Percentiles rank a stretch among this genome's conserved stretches.
Evolutionary conservation across 2,329 filamentous ascomycete genomes (phyloP).

Genomic region (Keithomyces neogunnii): DNA sequence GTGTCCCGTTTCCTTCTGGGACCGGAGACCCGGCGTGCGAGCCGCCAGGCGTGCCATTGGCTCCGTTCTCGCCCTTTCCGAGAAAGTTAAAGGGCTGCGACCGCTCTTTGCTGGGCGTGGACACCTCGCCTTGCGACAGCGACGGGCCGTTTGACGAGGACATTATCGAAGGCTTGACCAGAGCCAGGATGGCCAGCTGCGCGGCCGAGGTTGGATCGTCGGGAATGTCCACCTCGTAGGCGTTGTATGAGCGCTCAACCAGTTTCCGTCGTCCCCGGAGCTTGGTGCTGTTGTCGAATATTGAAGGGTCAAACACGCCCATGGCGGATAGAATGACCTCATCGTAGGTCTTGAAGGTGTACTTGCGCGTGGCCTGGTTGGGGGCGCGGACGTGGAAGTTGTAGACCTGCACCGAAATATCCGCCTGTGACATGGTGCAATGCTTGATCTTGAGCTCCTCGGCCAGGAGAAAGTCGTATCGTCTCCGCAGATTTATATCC

Average conservation of each 20-base stretch:
- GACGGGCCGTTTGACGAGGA: constrained; percentile 35
- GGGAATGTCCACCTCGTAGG: constrained; percentile 78
- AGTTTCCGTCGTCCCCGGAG: constrained; percentile 71
- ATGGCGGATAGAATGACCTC: constrained; percentile 91
- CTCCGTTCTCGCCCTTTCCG: constrained; percentile 56
- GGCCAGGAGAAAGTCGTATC: constrained; percentile 87
- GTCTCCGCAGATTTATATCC: constrained; percentile 82
- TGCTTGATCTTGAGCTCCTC: constrained; percentile 93
- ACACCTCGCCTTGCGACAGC: constrained; percentile 36
- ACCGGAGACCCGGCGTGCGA: constrained; percentile 83
- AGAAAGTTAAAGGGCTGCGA: constrained; percentile 62
- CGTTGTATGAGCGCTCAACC: constrained; percentile 80
- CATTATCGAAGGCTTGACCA: constrained; percentile 51
- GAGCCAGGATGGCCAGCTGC: constrained; percentile 59
- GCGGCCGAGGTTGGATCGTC: constrained; percentile 85
- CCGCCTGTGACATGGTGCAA: constrained; percentile 83
- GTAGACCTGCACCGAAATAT: constrained; percentile 79
- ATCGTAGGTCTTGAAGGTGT: constrained; percentile 94
- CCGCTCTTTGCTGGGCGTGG: constrained; percentile 55
- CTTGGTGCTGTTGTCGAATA: constrained; percentile 80
- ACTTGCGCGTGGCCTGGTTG: constrained; percentile 84
- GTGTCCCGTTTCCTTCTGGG: constrained; percentile 67
- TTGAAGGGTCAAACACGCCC: constrained; percentile 83
- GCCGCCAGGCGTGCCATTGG: constrained; percentile 69
- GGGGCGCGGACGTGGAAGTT: constrained; percentile 87